phyloP scores from a whole-genome alignment of 228 moss, liverwort and hornwort genomes.

The Sphagnum fallax region DNA sequence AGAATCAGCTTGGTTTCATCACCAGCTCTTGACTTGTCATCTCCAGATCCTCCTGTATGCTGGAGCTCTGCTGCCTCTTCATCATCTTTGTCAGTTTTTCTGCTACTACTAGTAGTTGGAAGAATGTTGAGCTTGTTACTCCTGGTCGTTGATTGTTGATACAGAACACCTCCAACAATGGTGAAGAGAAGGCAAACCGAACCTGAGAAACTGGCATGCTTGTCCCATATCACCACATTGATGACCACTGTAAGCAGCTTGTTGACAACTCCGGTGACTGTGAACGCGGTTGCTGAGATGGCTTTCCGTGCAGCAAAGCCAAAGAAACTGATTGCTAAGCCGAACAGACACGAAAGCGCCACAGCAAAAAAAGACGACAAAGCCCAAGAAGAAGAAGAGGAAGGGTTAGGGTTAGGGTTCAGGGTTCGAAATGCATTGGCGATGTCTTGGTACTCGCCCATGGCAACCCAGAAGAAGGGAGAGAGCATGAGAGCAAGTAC shows the following conservation, averaged over 20 bases:
- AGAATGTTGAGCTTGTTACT: too few relatives aligned
- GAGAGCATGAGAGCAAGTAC: constrained; percentile 7
- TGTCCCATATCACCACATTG: constrained; percentile 20
- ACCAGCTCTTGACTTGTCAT: too few relatives aligned
- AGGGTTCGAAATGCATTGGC: neutral
- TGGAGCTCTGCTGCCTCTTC: too few relatives aligned
- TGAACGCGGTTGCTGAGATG: constrained; percentile 19
- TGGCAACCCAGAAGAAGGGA: constrained; percentile 6
- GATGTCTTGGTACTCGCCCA: constrained; percentile 4
- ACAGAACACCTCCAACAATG: constrained; percentile 2
- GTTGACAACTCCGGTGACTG: constrained; percentile 18
- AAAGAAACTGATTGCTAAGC: constrained; percentile 21
- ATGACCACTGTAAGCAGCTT: constrained; percentile 18
- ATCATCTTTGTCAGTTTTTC: too few relatives aligned
- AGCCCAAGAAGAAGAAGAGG: neutral
- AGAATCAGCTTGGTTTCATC: too few relatives aligned
- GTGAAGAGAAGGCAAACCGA: constrained; percentile 1
- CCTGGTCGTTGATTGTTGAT: constrained; percentile 1
- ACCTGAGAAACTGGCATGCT: constrained; percentile 7
- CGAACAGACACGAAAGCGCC: constrained; percentile 11
- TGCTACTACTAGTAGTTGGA: too few relatives aligned
- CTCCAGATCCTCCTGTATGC: too few relatives aligned
- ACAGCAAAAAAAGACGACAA: constrained; percentile 1
- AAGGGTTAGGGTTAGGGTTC: too few relatives aligned
- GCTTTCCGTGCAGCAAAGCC: constrained; percentile 19